A percentile compares a stretch with the other conserved stretches of the same genome.
phyloP scores from a whole-genome alignment of 2,329 filamentous ascomycete genomes.

The Tricladium varicosporioides region DNA sequence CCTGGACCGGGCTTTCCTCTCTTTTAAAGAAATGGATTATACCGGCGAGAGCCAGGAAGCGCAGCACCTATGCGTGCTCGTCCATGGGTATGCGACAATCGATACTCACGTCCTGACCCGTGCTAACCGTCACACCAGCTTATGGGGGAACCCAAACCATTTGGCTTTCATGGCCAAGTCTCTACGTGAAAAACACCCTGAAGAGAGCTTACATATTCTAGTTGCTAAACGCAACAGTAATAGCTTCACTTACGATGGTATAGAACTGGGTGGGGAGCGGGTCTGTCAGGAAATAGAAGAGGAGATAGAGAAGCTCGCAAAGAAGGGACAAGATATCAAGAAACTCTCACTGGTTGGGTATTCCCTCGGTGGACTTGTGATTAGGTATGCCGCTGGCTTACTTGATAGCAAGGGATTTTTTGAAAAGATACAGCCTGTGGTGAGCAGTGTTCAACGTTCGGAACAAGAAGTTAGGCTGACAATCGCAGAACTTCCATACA shows the following conservation, averaged over 20 bases:
- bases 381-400: conserved; percentile 82
- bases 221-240: conserved; percentile 72
- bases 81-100: conserved; percentile 54
- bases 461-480: neutral
- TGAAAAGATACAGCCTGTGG: conserved; percentile 74
- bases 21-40: conserved; percentile 42
- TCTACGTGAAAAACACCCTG: conserved; percentile 58
- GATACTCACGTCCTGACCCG: neutral
- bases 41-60: conserved; percentile 53
- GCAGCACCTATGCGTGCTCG: conserved; percentile 73
- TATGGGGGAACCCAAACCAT: conserved; percentile 79
- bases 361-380: conserved; percentile 82
- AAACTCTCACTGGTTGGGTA: conserved; percentile 89
- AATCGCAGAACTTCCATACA: conserved; percentile 76
- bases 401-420: conserved; percentile 79
- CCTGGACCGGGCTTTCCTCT: conserved; percentile 37
- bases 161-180: conserved; percentile 65
- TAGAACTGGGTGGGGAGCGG: conserved; percentile 66
- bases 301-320: conserved; percentile 54
- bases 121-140: conserved; percentile 39
- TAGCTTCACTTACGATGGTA: conserved; percentile 69
- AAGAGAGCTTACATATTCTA: conserved; percentile 67
- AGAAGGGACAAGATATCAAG: conserved; percentile 66
- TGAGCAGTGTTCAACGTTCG: conserved; percentile 37
- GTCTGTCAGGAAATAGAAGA: conserved; percentile 67